These are phyloP conservation scores for Eudorina sp. DNA, from an alignment of 139 green algal genomes.

Conservation along the genomic window DNA sequence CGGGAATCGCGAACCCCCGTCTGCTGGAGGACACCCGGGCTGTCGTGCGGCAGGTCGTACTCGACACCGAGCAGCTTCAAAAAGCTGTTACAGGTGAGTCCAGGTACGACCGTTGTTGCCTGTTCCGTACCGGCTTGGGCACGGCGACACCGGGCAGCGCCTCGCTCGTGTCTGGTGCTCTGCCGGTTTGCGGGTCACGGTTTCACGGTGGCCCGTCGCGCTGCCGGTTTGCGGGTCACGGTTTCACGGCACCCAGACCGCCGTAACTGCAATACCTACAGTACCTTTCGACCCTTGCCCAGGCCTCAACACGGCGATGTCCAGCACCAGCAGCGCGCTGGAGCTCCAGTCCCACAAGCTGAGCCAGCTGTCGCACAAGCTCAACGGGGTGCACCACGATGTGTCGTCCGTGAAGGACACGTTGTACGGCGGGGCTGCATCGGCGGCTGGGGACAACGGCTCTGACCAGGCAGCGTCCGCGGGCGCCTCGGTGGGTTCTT, in stretches of 20 bases:
- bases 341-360: constrained; percentile 53
- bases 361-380: constrained; percentile 29
- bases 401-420: constrained; percentile 34
- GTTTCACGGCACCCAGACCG: too few relatives aligned
- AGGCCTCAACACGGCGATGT: constrained; percentile 47
- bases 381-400: constrained; percentile 6
- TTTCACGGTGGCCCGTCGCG: too few relatives aligned
- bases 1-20: neutral
- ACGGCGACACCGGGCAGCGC: too few relatives aligned
- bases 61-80: constrained; percentile 35
- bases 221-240: too few relatives aligned
- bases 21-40: constrained; percentile 24
- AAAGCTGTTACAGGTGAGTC: constrained; percentile 29
- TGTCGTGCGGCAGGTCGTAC: neutral
- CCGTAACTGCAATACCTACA: neutral
- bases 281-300: neutral
- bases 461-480: neutral
- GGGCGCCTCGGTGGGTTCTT: constrained; percentile 13
- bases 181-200: too few relatives aligned
- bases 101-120: too few relatives aligned
- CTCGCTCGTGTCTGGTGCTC: too few relatives aligned
- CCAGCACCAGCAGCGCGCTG: constrained; percentile 40
- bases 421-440: constrained; percentile 24
- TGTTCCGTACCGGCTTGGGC: too few relatives aligned
- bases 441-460: constrained; percentile 1